Base-by-base conservation (phyloP, 2,329 filamentous ascomycete genomes). In the Ophiocordyceps camponoti-saundersi region DNA sequence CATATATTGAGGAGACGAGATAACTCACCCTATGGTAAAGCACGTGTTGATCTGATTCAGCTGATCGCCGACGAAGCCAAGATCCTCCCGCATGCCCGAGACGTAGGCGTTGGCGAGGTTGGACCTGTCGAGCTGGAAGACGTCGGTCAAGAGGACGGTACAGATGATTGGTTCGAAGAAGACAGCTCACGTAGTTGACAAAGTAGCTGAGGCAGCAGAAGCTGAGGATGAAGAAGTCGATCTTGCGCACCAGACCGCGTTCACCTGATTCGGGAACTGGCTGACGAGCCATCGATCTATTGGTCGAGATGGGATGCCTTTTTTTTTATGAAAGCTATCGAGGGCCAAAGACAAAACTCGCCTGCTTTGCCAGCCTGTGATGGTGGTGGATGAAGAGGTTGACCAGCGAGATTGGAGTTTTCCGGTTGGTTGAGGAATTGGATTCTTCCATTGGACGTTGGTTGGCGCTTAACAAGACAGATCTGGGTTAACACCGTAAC, bases 181-280 rank as follows among this genome's bases (percentile, higher is more conserved):
- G 6, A 12, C 2, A 12, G 51, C 69, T 34, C 53, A 72, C 70
- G 51, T 74, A 74, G 54, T 74, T 74, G 53, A 71, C 62, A 47
- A 75, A 70, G 54, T 75, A 76, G 52, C 67, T 71, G 45, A 80
- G 55, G 54, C 76, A 80, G 58, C 77, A 80, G 54, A 80, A 80
- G 0, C 72, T 77, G 42, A 80, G 58, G 53, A 80, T 79, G 60
- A 79, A 80, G 53, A 79, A 79, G 56, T 80, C 77, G 44, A 79
- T 73, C 61, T 76, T 79, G 40, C 65, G 67, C 6, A 80, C 61
- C 29, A 79, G 59, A 49, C 63, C 65, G 30, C 61, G 59, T 55
- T 69, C 67, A 2, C 61, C 63, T 0, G 64, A 62, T 23, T 58
- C 56, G 42, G 65, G 61, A 15, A 61, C 53, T 21, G 49, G 52